A percentile compares a stretch with the other conserved stretches of the same genome.
Conservation (phyloP, 176 grass and related monocot species). For the Hordeum marinum region DNA sequence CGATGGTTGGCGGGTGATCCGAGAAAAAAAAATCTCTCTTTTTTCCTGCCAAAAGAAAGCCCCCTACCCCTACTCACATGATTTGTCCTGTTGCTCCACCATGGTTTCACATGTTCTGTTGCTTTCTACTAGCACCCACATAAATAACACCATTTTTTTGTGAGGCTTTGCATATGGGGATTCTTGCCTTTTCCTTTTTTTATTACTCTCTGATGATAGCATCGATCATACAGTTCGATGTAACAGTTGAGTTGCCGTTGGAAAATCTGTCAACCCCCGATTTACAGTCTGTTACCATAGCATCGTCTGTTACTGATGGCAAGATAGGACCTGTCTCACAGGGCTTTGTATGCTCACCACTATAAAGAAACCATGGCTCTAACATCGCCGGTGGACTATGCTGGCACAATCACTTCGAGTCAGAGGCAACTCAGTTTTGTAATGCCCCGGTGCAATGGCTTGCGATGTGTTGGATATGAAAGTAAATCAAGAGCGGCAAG, state of each 20-base stretch:
- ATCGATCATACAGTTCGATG: not conserved
- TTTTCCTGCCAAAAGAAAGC: not conserved
- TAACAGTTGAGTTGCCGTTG: not conserved
- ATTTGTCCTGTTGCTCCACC: not conserved
- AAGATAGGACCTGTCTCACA: constrained; percentile 15
- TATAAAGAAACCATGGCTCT: constrained; percentile 42
- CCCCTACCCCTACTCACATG: not conserved
- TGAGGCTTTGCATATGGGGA: not conserved
- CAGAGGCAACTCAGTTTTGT: not conserved
- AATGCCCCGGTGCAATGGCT: not conserved
- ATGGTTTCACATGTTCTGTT: not conserved
- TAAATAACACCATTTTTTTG: not conserved
- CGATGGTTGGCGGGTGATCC: not conserved
- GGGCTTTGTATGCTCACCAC: constrained; percentile 15
- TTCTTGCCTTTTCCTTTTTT: not conserved
- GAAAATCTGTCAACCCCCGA: not conserved
- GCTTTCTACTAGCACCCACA: not conserved
- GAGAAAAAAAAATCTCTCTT: not conserved
- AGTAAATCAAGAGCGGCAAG: constrained; percentile 17
- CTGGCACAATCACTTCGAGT: constrained; percentile 19
- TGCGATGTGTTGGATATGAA: not conserved
- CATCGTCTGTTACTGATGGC: constrained; percentile 10
- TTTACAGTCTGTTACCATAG: not conserved
- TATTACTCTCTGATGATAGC: not conserved
- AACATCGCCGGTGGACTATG: constrained; percentile 27